phyloP scores from a whole-genome alignment of 768 basidiomycete genomes.

The Mycena rebaudengoi region DNA sequence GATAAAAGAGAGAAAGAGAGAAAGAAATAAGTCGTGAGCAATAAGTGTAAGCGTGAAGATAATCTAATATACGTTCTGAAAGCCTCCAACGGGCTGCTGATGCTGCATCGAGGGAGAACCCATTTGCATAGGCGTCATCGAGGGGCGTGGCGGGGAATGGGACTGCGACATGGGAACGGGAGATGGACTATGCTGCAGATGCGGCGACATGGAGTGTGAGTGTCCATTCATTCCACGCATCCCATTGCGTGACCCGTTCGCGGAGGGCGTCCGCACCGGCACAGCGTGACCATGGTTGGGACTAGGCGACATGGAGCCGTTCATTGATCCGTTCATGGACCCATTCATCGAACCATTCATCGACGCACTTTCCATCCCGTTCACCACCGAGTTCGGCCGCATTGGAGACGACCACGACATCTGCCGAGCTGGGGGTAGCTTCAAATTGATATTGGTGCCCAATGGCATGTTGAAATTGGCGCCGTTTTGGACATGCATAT shows the following conservation, averaged over 20 bases:
- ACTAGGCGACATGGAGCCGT: slow-evolving; percentile 43
- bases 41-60: slow-evolving; percentile 22
- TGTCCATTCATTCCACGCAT: slow-evolving; percentile 49
- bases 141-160: slow-evolving; percentile 60
- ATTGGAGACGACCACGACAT: slow-evolving; percentile 49
- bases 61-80: slow-evolving; percentile 60
- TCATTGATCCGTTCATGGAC: slow-evolving; percentile 28
- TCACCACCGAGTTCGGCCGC: slow-evolving; percentile 34
- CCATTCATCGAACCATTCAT: slow-evolving; percentile 43
- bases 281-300: slow-evolving; percentile 48
- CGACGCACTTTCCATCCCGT: slow-evolving; percentile 18
- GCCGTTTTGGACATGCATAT: slow-evolving; percentile 45
- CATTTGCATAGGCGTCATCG: slow-evolving; percentile 61
- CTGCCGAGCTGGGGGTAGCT: slow-evolving; percentile 49
- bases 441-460: slow-evolving; percentile 48
- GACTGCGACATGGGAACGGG: slow-evolving; percentile 54
- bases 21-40: slow-evolving; percentile 22
- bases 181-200: slow-evolving; percentile 56
- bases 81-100: slow-evolving; percentile 59
- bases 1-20: not conserved
- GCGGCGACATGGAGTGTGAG: slow-evolving; percentile 59
- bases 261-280: slow-evolving; percentile 60
- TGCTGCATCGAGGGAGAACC: slow-evolving; percentile 65
- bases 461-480: slow-evolving; percentile 51
- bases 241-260: slow-evolving; percentile 61